Conservation (phyloP, 129 eudicot genomes). For the Scalesia atractyloides region DNA sequence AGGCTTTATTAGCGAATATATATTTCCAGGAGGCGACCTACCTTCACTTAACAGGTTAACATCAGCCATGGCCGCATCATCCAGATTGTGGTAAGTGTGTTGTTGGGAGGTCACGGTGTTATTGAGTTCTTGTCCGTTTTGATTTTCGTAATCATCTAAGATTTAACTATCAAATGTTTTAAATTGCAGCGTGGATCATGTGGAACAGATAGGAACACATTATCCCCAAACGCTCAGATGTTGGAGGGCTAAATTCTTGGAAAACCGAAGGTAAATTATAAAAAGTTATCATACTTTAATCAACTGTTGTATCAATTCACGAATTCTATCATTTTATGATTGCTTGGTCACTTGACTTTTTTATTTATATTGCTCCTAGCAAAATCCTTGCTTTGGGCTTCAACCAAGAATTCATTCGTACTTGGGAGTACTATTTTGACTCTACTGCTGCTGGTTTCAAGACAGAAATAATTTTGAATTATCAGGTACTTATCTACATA, state of each 20-base stretch:
- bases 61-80: slow-evolving; percentile 73
- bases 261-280: slow-evolving; percentile 48
- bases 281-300: too few species aligned
- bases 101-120: not conserved
- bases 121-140: not conserved
- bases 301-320: not conserved
- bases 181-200: slow-evolving; percentile 66
- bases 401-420: slow-evolving; percentile 70
- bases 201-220: slow-evolving; percentile 71
- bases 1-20: slow-evolving; percentile 63
- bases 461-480: slow-evolving; percentile 48
- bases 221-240: slow-evolving; percentile 62
- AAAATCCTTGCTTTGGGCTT: slow-evolving; percentile 65
- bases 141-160: not conserved
- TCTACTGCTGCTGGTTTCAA: slow-evolving; percentile 70
- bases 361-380: slow-evolving; percentile 21
- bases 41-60: slow-evolving; percentile 69
- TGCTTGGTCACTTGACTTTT: not conserved
- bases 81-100: too few species aligned
- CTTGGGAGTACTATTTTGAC: slow-evolving; percentile 79
- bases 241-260: slow-evolving; percentile 67
- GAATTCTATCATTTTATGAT: not conserved
- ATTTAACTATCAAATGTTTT: not conserved
- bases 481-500: slow-evolving; percentile 46
- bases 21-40: slow-evolving; percentile 75